Evolutionary conservation across 805 yeast genomes (phyloP), one percentile per base, ranked within the genome.

Genomic region (Lipomyces yamanashiensis): DNA sequence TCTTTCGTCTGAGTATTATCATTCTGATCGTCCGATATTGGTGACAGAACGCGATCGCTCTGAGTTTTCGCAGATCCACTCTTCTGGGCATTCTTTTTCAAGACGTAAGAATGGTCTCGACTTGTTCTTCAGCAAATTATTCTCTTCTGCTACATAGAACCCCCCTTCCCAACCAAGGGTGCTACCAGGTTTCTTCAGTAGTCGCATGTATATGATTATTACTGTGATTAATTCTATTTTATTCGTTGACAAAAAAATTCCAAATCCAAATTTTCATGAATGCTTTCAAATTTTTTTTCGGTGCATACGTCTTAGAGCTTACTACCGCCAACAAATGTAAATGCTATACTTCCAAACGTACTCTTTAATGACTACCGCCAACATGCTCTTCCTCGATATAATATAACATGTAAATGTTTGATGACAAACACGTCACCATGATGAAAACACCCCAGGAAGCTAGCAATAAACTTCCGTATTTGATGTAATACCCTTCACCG

Each of bases 371-470:
- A 19, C 41, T 41, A 53, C 28, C 12, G n/a, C 57, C 34, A 21
- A 41, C 21, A 41, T 53, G 59, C 43, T 55, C 59, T 28, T 55
- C 59, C 21, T 55, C 59, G 45, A 55, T 45, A 40, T 53, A 54
- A 19, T 41, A 17, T 37, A 64, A 47, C 47, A 53, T 28, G 55
- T 53, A 63, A 36, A 76, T 63, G 63, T 78, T 78, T 43, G 75
- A 63, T n/a, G 74, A 69, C 23, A 85, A 76, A 59, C 96, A 89
- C n/a, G 88, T 78, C 28, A 85, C 71, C 88, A 89, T 88, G 1
- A 90, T 90, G 1, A 77, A 61, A 5, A 86, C 69, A 1, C 97
- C 97, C 87, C 90, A 91, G 23, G 82, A 64, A 0, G 82, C 78
- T 70, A 92, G 79, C 0, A 76, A 78, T 64, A 88, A 73, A 23